Evolutionary conservation across 2,329 filamentous ascomycete genomes (phyloP), one percentile per base, ranked within the genome.

Genomic region (Alternaria dauci): DNA sequence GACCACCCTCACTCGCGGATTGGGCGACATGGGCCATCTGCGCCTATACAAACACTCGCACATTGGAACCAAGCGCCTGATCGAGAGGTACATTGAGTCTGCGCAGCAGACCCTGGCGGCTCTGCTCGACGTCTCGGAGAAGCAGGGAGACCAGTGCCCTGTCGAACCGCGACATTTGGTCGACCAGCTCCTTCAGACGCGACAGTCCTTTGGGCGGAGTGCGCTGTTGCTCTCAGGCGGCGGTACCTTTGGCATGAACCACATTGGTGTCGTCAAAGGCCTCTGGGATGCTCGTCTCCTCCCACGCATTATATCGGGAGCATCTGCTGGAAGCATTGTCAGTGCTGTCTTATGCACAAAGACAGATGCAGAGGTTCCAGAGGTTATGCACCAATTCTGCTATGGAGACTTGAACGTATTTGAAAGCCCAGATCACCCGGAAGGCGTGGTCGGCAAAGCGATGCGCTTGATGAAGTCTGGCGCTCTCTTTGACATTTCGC

Each of bases 181-280:
- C 6, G 90, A 94, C 55, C 87, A 88, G 58, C 83, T 95, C 65
- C 78, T 94, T 46, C 86, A 87, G 56, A 87, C 91, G 1, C 87
- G 92, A 39, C 91, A 94, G 72, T 91, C 91, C 36, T 96, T 93
- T 72, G 93, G 93, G n/a, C 86, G 93, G 63, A 95, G 90, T 64
- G 93, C 92, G 0, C 81, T 97, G 52, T 82, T 96, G 9, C 82
- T 97, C 9, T 96, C 93, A 5, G 93, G 93, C 8, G 93, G 93
- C 2, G 93, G 91, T 1, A 95, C 93, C 0, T 93, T 96, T 79
- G 93, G 93, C 41, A 96, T 97, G 91, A 91, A 91, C 61, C 93
- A 97, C 75, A 91, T 96, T 55, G 93, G 93, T 1, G 93, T 97
- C 3, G 81, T 96, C 55, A 96, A 96, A 77, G 86, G 90, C 4